Evolutionary conservation across 1,139 yeast genomes (phyloP).

Genomic region (Pichia sp.): DNA sequence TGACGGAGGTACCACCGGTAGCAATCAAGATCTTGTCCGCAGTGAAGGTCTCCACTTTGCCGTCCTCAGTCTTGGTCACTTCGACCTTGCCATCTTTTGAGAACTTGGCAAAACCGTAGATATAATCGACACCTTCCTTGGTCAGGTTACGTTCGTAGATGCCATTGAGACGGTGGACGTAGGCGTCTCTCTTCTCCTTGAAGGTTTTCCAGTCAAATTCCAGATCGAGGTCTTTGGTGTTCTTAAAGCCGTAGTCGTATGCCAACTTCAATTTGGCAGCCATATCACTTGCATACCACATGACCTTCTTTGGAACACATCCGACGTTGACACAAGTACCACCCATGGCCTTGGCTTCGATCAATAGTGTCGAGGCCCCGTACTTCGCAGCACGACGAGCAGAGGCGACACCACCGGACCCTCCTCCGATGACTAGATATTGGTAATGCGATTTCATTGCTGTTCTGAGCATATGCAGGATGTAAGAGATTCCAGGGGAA

Average conservation of each 20-base stretch:
- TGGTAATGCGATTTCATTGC: slow-evolving; percentile 56
- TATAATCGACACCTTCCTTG: slow-evolving; percentile 82
- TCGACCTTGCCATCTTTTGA: slow-evolving; percentile 69
- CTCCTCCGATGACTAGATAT: slow-evolving; percentile 95
- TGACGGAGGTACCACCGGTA: slow-evolving; percentile 83
- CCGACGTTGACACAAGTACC: slow-evolving; percentile 99
- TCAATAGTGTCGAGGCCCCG: slow-evolving; percentile 80
- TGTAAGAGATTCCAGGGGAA: neutral
- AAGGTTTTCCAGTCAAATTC: slow-evolving; percentile 76
- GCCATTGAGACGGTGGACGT: slow-evolving; percentile 80
- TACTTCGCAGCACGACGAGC: slow-evolving; percentile 94
- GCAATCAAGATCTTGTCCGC: slow-evolving; percentile 86
- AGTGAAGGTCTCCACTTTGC: slow-evolving; percentile 53
- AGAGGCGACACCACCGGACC: slow-evolving; percentile 98
- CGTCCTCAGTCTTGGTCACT: slow-evolving; percentile 57
- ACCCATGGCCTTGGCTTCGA: slow-evolving; percentile 81
- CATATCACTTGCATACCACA: slow-evolving; percentile 96
- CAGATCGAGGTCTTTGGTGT: slow-evolving; percentile 24
- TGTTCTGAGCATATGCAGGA: slow-evolving; percentile 23
- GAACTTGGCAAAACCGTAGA: slow-evolving; percentile 87
- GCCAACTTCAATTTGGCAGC: slow-evolving; percentile 74
- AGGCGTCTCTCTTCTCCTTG: slow-evolving; percentile 88
- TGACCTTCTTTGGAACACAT: slow-evolving; percentile 96
- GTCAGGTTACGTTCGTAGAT: slow-evolving; percentile 83
- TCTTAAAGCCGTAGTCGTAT: slow-evolving; percentile 73